Evolutionary conservation across 2,329 filamentous ascomycete species (phyloP).

Genomic region (Ophiostoma ips): DNA sequence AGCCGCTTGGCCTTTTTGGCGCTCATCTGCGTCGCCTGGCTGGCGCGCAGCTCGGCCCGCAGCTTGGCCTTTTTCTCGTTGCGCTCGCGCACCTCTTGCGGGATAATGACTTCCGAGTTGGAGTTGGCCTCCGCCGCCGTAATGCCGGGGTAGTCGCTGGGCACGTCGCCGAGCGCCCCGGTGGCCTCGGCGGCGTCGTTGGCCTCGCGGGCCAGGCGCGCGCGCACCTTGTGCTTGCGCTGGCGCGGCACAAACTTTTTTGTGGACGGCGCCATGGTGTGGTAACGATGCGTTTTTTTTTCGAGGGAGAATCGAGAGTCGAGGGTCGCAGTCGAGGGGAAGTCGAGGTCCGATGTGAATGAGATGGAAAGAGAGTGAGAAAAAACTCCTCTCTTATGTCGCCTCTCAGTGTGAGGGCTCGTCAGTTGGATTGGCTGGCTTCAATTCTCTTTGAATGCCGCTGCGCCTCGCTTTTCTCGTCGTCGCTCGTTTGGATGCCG

Average conservation of each 20-base stretch:
- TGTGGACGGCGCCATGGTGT: slow-evolving; percentile 7
- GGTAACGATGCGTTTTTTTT: slow-evolving; percentile 1
- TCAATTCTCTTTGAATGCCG: too few species aligned
- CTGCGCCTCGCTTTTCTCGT: too few species aligned
- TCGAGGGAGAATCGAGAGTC: background rate
- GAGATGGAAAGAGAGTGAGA: background rate
- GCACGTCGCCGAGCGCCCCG: background rate
- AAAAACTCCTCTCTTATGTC: too few species aligned
- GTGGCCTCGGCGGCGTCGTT: slow-evolving; percentile 20
- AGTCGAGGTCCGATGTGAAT: background rate
- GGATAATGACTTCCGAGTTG: slow-evolving; percentile 40
- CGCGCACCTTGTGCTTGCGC: slow-evolving; percentile 55
- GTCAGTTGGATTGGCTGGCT: too few species aligned
- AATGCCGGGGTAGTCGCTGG: background rate
- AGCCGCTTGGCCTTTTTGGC: slow-evolving; percentile 53
- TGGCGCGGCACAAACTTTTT: slow-evolving; percentile 46
- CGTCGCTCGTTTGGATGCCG: background rate
- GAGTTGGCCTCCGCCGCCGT: slow-evolving; percentile 24
- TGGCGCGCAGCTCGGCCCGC: slow-evolving; percentile 34
- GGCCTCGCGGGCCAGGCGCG: slow-evolving; percentile 36
- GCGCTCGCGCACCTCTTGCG: slow-evolving; percentile 31
- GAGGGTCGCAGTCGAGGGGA: too few species aligned
- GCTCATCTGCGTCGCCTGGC: slow-evolving; percentile 34
- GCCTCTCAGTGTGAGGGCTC: too few species aligned
- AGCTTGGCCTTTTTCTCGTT: slow-evolving; percentile 42